A percentile compares a stretch with the other conserved stretches of the same genome.
Evolutionary conservation across 495 filamentous ascomycete species (phyloP).

Genomic region (Penicilliopsis zonata): DNA sequence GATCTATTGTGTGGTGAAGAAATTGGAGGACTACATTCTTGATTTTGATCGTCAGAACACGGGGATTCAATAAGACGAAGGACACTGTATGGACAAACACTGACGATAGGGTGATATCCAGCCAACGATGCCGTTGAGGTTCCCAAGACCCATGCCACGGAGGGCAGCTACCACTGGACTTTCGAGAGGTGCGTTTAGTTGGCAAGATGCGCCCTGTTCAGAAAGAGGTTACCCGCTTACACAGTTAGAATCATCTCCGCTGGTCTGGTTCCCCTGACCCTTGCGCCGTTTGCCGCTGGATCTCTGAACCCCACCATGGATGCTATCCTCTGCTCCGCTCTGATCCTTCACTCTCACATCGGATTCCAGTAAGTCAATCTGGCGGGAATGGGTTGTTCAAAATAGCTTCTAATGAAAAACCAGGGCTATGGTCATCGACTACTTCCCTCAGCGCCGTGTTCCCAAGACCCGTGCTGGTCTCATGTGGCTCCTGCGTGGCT

Average conservation of each 20-base stretch:
- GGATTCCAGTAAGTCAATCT: constrained; percentile 62
- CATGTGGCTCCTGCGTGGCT: constrained; percentile 66
- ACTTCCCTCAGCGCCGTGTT: constrained; percentile 61
- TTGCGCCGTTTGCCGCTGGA: constrained; percentile 85
- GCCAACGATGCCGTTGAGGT: constrained; percentile 80
- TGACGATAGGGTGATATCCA: constrained; percentile 29
- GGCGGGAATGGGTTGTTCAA: neutral
- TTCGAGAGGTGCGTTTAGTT: constrained; percentile 60
- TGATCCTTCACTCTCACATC: constrained; percentile 88
- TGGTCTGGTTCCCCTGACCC: constrained; percentile 70
- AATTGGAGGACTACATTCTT: too few species aligned
- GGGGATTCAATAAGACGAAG: constrained; percentile 1
- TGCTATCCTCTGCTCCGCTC: constrained; percentile 66
- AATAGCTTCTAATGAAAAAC: constrained; percentile 6
- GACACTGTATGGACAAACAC: constrained; percentile 9
- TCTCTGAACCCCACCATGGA: constrained; percentile 83
- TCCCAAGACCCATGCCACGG: constrained; percentile 54
- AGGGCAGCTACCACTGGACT: constrained; percentile 97
- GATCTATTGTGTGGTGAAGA: constrained; percentile 2
- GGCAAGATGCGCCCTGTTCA: neutral
- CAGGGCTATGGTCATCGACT: constrained; percentile 75
- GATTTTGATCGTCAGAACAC: too few species aligned
- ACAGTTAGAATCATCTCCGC: constrained; percentile 50
- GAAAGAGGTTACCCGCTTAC: neutral
- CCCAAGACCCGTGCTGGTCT: constrained; percentile 52